phyloP scores from a whole-genome alignment of 2,329 filamentous ascomycete genomes.

The Grosmannia penicillata region DNA sequence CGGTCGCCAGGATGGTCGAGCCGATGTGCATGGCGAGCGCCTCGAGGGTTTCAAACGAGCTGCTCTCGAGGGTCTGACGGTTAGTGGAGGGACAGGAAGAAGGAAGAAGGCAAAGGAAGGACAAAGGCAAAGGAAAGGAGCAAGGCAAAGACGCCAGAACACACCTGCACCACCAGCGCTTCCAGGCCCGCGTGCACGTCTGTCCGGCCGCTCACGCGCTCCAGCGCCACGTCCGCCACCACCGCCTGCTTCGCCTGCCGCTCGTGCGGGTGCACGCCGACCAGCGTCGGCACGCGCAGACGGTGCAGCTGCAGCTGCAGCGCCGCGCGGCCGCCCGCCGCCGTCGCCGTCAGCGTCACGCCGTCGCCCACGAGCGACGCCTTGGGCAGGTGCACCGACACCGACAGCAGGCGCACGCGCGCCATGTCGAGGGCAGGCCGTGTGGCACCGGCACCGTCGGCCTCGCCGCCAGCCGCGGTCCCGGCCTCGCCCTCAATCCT shows the following conservation, averaged over 20 bases:
- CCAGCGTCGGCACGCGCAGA: conserved; percentile 49
- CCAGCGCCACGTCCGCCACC: conserved; percentile 26
- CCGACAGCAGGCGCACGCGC: conserved; percentile 29
- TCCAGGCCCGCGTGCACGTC: conserved; percentile 45
- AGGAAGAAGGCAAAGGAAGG: not conserved
- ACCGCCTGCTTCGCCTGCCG: conserved; percentile 21
- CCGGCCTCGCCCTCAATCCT: conserved; percentile 17
- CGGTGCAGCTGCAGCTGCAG: conserved; percentile 33
- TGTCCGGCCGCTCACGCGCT: conserved; percentile 26
- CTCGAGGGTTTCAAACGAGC: conserved; percentile 48
- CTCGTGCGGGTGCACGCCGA: conserved; percentile 63
- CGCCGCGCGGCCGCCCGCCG: not conserved
- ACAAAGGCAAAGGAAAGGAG: not conserved
- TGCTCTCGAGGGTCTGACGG: conserved; percentile 31
- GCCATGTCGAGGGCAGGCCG: conserved; percentile 18
- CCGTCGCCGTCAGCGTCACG: conserved; percentile 9
- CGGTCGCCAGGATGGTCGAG: conserved; percentile 28
- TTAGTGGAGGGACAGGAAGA: conserved; percentile 19
- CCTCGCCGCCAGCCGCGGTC: conserved; percentile 12
- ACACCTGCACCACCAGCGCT: conserved; percentile 39
- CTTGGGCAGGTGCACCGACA: conserved; percentile 49
- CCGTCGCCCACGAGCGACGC: conserved; percentile 29
- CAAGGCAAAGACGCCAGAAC: not conserved
- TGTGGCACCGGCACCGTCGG: conserved; percentile 13
- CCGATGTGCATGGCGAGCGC: conserved; percentile 38